Base-by-base conservation (phyloP, 495 filamentous ascomycete species). In the Neurospora hispaniola region DNA sequence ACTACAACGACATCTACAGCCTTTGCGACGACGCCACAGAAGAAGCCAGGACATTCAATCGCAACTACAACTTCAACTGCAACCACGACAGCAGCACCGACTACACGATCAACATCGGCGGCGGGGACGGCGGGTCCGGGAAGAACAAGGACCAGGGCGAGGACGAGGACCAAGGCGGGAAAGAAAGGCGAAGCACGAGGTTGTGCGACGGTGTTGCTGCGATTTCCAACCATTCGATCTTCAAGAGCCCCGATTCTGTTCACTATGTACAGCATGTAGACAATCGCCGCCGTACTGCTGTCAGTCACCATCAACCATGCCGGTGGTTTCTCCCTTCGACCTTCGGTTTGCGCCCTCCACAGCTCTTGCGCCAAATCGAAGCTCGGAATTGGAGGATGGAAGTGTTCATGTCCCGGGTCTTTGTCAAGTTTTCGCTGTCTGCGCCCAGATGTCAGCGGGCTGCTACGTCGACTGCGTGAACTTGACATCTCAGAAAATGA, bases 261-360 rank as follows among this genome's bases (percentile, higher is more conserved):
- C 76, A 76, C 76, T 62, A 76, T 77, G 74, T 73, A 48, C 70
- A 73, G 74, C 74, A 73, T 72, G 74, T 76, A 72, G 73, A 68
- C 40, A 44, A 35, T 27, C 10, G 40, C 41, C 27, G 31, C 39
- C 23, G 14, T 1, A 71, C 42, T 44, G 41, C 23, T 38, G 40
- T 62, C 69, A 20, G 18, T 70, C 69, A 70, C 23, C 68, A 39
- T 46, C 69, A 72, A 77, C 23, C 72, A 77, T 77, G 75, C 74
- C 62, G 74, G n/a, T 69, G 43, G 74, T 59, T 66, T 66, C 27
- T 66, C 54, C 27, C 54, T 35, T 66, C 54, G 54, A 66, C 27
- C 54, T 38, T 66, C 12, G 27, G 27, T 66, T 66, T 66, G 54
- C 54, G 54, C 48, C 48, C 31, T 59, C 48, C 48, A 23, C 48